Evolutionary conservation across 2,329 filamentous ascomycete species (phyloP), one percentile per base, ranked within the genome.

Genomic region (Huntiella bhutanensis): DNA sequence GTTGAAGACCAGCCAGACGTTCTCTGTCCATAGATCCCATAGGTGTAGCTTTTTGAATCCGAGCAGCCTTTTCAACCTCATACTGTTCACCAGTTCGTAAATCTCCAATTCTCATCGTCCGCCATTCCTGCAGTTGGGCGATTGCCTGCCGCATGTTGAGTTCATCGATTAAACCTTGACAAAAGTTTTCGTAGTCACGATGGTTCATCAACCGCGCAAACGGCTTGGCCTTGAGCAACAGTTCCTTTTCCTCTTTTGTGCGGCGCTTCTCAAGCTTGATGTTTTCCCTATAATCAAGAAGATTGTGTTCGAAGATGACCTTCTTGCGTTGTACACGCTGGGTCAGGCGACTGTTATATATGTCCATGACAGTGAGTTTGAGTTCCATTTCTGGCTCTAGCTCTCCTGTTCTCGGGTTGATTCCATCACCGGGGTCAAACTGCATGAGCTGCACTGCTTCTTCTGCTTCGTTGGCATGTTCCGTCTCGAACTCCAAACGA

Each of bases 361-460:
- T 93, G 53, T 94, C 86, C 77, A 98, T 95, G 15, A 98, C 86
- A 0, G 86, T 94, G 64, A 96, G 77, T 68, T 98, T 98, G 40
- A 98, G 72, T 53, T 95, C 87, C 71, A 94, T 93, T 61, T 98
- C 91, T 0, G 91, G 86, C 55, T 98, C 91, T 49, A 92, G 68
- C 57, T 92, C 80, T 51, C 83, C 82, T 0, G 86, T 94, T 2
- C 71, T 66, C 1, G 82, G 78, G 56, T 94, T 93, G 53, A 93
- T 70, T 48, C 91, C 91, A 62, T 95, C 88, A 19, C 91, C 91
- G 0, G 91, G 88, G 48, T 96, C 88, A 56, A 98, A 98, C 52
- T 92, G 82, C 87, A 98, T 96, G 52, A 93, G 79, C 60, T 98
- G 91, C 2, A 98, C 91, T 0, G 88, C 88, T 63, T 96, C 92